These are phyloP conservation scores for Phoma sp. DNA, from an alignment of 2,329 filamentous ascomycete species.

Conservation along the genomic window DNA sequence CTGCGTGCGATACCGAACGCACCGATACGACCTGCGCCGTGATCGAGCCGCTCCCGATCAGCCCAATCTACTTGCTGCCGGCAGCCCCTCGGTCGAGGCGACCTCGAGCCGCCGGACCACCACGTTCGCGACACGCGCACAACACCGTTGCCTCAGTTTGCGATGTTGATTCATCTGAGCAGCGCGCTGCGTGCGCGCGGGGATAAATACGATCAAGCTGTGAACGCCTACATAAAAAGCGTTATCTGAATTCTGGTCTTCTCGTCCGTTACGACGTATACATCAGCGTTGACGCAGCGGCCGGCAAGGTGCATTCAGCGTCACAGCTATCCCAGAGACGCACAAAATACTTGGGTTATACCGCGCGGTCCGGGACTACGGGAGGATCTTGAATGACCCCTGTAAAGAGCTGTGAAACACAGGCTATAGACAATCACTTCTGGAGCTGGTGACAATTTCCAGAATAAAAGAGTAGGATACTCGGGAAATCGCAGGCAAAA, in stretches of 20 bases:
- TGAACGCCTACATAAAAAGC: too few species aligned
- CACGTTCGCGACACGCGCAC: constrained; percentile 1
- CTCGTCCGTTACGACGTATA: too few species aligned
- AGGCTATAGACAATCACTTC: neutral
- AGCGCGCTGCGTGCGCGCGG: neutral
- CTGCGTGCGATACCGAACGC: constrained; percentile 2
- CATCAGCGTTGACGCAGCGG: too few species aligned
- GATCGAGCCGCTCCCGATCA: neutral
- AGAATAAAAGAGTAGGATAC: neutral
- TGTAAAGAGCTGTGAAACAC: neutral
- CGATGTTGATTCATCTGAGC: too few species aligned
- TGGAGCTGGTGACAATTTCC: neutral
- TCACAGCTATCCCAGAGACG: neutral
- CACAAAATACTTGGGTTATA: neutral
- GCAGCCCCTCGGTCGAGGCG: constrained; percentile 30
- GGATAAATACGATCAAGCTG: too few species aligned
- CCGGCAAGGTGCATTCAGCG: neutral
- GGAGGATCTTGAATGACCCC: too few species aligned
- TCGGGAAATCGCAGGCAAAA: neutral
- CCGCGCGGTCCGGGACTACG: too few species aligned
- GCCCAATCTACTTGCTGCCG: constrained; percentile 17
- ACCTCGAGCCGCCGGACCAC: constrained; percentile 6
- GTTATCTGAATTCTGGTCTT: too few species aligned
- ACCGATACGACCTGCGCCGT: neutral
- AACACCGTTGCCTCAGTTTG: neutral